Evolutionary conservation across 176 grass and related monocot genomes (phyloP).

Genomic region (Olyra latifolia): DNA sequence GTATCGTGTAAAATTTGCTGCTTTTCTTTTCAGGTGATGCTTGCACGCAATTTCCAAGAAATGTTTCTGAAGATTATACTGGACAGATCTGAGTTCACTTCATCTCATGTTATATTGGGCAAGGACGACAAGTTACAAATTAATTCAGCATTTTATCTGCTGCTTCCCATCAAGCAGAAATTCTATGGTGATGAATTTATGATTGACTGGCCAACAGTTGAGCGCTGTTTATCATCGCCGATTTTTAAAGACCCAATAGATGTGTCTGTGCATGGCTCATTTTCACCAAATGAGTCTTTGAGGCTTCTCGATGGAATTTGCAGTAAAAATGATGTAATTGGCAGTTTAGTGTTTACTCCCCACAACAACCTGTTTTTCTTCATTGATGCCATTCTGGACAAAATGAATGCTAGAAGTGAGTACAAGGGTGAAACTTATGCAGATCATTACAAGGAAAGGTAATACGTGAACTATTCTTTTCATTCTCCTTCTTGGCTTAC

Average conservation of each 20-base stretch:
- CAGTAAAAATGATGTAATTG: conserved; percentile 69
- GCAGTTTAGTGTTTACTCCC: conserved; percentile 82
- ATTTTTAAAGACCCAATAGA: conserved; percentile 49
- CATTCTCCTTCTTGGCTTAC: conserved; percentile 12
- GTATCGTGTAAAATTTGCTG: conserved; percentile 23
- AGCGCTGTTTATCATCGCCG: conserved; percentile 76
- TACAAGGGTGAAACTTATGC: conserved; percentile 48
- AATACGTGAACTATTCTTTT: conserved; percentile 31
- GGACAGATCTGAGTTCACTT: conserved; percentile 73
- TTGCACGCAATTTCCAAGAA: conserved; percentile 87
- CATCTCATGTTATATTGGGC: conserved; percentile 58
- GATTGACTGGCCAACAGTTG: conserved; percentile 80
- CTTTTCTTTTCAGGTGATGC: conserved; percentile 57
- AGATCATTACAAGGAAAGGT: conserved; percentile 70
- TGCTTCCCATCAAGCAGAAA: conserved; percentile 79
- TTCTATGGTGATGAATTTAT: conserved; percentile 49
- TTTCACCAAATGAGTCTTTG: conserved; percentile 48
- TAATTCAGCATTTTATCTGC: conserved; percentile 73
- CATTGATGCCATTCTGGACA: conserved; percentile 57
- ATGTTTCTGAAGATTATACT: conserved; percentile 88
- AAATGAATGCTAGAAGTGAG: conserved; percentile 57
- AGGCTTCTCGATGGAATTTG: conserved; percentile 61
- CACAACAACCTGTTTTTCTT: conserved; percentile 76
- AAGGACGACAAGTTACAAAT: conserved; percentile 28
- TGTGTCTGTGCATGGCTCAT: conserved; percentile 29